A percentile compares a stretch with the other conserved stretches of the same genome.
phyloP scores from a whole-genome alignment of 148 eudicot species.

The Rhododendron kiyosumense region DNA sequence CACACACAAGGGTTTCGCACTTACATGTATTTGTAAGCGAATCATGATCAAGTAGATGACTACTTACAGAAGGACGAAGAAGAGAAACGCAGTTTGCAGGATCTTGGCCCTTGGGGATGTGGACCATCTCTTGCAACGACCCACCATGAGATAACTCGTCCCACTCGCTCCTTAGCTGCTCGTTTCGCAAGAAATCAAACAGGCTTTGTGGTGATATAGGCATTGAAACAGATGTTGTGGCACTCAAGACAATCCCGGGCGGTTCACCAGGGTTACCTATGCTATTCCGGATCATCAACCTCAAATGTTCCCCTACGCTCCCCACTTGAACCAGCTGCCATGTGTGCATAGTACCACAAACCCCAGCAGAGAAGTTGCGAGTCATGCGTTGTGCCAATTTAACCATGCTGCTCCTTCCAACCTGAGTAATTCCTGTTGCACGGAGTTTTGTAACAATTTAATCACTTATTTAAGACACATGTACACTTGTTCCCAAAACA shows the following conservation, averaged over 20 bases:
- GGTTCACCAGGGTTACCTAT: conserved; percentile 34
- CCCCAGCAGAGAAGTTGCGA: conserved; percentile 33
- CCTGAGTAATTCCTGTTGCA: conserved; percentile 20
- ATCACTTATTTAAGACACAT: neutral
- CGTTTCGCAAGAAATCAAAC: conserved; percentile 34
- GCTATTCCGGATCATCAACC: conserved; percentile 33
- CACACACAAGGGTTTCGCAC: neutral
- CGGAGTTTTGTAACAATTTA: neutral
- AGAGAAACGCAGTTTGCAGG: conserved; percentile 31
- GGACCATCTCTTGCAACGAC: conserved; percentile 30
- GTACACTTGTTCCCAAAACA: neutral
- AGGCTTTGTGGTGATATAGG: conserved; percentile 25
- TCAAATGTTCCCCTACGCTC: conserved; percentile 15
- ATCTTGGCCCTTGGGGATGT: conserved; percentile 37
- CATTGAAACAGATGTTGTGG: conserved; percentile 35
- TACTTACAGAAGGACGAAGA: conserved; percentile 37
- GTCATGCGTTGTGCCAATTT: conserved; percentile 43
- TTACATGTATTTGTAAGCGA: too few species aligned
- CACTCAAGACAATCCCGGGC: conserved; percentile 38
- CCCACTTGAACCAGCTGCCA: conserved; percentile 38
- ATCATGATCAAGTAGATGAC: neutral
- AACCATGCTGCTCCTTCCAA: conserved; percentile 29
- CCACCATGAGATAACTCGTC: conserved; percentile 36
- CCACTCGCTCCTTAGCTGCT: conserved; percentile 39
- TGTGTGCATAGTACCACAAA: conserved; percentile 29